Evolutionary conservation across 106 monocot species (phyloP).

Genomic region (Alisma plantagoaquatica): DNA sequence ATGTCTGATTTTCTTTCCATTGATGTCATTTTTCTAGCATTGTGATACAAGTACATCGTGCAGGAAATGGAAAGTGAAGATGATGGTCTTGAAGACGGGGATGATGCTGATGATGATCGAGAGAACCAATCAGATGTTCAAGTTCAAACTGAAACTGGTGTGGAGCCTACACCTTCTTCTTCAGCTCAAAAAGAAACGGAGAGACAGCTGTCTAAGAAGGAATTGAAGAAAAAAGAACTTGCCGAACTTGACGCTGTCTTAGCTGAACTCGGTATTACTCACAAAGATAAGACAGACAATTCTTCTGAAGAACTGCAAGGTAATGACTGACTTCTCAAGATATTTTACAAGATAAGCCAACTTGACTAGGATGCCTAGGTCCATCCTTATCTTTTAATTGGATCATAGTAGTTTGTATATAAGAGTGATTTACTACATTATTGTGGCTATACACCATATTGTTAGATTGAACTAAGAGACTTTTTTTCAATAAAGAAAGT

Average conservation of each 20-base stretch:
- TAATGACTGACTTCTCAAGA: too few species aligned
- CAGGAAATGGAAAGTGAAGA: conserved; percentile 70
- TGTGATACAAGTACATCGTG: too few species aligned
- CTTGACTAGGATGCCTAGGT: too few species aligned
- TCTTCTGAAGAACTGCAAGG: not conserved
- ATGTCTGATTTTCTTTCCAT: too few species aligned
- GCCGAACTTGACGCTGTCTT: conserved; percentile 62
- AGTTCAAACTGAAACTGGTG: conserved; percentile 5
- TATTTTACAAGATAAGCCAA: too few species aligned
- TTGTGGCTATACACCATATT: too few species aligned
- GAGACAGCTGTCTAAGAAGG: conserved; percentile 79
- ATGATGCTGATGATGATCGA: conserved; percentile 43
- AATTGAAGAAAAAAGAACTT: conserved; percentile 72
- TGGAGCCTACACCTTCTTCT: conserved; percentile 15
- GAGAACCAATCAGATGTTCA: conserved; percentile 29
- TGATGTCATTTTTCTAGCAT: too few species aligned
- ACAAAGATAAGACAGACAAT: conserved; percentile 11
- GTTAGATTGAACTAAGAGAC: too few species aligned
- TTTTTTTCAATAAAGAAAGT: too few species aligned
- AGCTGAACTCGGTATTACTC: conserved; percentile 49
- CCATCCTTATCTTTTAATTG: too few species aligned
- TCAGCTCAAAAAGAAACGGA: conserved; percentile 43
- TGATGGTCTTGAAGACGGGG: conserved; percentile 41
- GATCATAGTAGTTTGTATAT: too few species aligned
- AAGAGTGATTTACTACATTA: too few species aligned